phyloP scores from a whole-genome alignment of 1,284 basidiomycete species.

The Trichosporon ovoides region DNA sequence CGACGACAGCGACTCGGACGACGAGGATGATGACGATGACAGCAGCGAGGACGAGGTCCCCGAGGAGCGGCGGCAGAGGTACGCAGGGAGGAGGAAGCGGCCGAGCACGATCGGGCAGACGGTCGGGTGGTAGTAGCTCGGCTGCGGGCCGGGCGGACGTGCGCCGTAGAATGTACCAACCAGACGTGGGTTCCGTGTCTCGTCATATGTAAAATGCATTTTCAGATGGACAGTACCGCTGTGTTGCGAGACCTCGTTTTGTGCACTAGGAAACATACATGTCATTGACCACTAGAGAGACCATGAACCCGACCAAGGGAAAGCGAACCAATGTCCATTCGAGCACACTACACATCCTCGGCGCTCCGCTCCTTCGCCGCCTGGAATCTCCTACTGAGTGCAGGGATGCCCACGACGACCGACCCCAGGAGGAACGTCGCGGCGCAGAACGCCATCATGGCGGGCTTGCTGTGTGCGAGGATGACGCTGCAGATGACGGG shows the following conservation, averaged over 20 bases:
- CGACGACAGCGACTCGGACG: background rate
- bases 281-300: no score
- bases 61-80: background rate
- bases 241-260: no score
- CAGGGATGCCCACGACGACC: constrained; percentile 14
- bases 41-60: constrained; percentile 3
- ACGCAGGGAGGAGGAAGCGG: background rate
- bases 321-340: no score
- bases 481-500: constrained; percentile 38
- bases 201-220: no score
- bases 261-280: no score
- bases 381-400: background rate
- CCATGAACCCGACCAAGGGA: no score
- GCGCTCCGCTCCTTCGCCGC: background rate
- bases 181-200: no score
- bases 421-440: constrained; percentile 27
- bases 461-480: constrained; percentile 10
- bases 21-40: background rate
- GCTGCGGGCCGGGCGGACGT: no score
- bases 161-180: no score
- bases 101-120: background rate
- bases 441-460: constrained; percentile 26
- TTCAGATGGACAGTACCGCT: no score
- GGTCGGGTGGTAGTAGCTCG: background rate
- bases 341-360: no score